These are phyloP conservation scores for Tolypocladium inflatum DNA, from an alignment of 2,329 filamentous ascomycete genomes.

Conservation along the genomic window DNA sequence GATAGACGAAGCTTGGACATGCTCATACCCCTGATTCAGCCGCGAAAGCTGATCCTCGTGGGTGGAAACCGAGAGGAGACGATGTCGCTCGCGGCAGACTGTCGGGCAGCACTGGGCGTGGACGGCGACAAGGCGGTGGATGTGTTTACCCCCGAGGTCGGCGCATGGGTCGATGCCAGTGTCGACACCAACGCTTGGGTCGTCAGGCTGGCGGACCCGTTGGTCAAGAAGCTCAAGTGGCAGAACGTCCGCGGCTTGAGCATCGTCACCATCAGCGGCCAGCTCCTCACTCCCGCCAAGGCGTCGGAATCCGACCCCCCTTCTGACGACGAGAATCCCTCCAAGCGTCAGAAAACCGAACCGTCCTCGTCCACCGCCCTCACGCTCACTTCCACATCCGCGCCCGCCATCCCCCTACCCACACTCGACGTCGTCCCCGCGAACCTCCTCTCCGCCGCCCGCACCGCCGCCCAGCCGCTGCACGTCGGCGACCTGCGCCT, in stretches of 20 bases:
- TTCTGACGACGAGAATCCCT: slow-evolving; percentile 29
- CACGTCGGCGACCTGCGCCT: slow-evolving; percentile 90
- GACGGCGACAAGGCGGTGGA: slow-evolving; percentile 46
- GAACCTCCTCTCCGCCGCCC: slow-evolving; percentile 59
- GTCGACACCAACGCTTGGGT: slow-evolving; percentile 98
- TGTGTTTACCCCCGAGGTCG: slow-evolving; percentile 75
- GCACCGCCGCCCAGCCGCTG: slow-evolving; percentile 74
- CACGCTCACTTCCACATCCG: slow-evolving; percentile 4
- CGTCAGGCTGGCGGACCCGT: slow-evolving; percentile 74
- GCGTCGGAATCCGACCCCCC: neutral
- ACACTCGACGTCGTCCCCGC: slow-evolving; percentile 45
- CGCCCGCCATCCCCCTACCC: slow-evolving; percentile 26
- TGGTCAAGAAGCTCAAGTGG: slow-evolving; percentile 86
- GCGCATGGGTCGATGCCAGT: slow-evolving; percentile 72
- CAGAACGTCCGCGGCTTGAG: slow-evolving; percentile 84
- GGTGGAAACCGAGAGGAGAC: slow-evolving; percentile 76
- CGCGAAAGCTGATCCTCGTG: slow-evolving; percentile 88
- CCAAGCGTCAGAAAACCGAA: slow-evolving; percentile 42
- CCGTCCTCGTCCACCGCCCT: slow-evolving; percentile 8
- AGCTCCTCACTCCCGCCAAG: slow-evolving; percentile 31
- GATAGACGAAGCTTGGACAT: slow-evolving; percentile 91
- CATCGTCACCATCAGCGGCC: slow-evolving; percentile 86
- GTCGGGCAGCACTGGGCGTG: slow-evolving; percentile 54
- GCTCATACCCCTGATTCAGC: slow-evolving; percentile 87
- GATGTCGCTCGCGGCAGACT: slow-evolving; percentile 66